Percentiles rank a stretch among this genome's conserved stretches.
Evolutionary conservation across 2,329 filamentous ascomycete species (phyloP).

Genomic region (Plectosphaerella plurivora): DNA sequence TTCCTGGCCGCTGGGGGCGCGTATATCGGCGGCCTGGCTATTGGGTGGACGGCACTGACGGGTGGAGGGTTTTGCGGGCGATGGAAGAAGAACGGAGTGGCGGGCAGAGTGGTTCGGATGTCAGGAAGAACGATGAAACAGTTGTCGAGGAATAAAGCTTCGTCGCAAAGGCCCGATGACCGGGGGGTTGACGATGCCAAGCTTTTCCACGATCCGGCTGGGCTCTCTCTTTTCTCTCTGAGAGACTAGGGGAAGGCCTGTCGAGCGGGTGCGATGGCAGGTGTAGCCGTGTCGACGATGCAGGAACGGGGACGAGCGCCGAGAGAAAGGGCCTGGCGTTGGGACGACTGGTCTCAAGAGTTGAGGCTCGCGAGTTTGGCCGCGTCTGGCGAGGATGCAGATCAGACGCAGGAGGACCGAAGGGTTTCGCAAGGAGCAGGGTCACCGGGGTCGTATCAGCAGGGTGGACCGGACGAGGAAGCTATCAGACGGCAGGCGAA

Average conservation of each 20-base stretch:
- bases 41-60: neutral
- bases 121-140: slow-evolving; percentile 32
- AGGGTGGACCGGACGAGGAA: slow-evolving; percentile 13
- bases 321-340: too few species aligned
- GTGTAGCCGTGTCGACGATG: neutral
- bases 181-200: slow-evolving; percentile 6
- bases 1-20: neutral
- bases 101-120: slow-evolving; percentile 22
- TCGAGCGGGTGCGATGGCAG: too few species aligned
- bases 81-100: neutral
- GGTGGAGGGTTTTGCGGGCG: neutral
- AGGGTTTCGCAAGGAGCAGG: slow-evolving; percentile 34
- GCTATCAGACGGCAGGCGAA: slow-evolving; percentile 20
- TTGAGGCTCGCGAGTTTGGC: neutral
- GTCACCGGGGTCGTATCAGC: slow-evolving; percentile 16
- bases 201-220: slow-evolving; percentile 1
- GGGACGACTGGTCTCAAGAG: too few species aligned
- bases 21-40: neutral
- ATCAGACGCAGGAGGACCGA: slow-evolving; percentile 38
- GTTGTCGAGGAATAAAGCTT: slow-evolving; percentile 7
- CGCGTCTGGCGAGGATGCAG: slow-evolving; percentile 10
- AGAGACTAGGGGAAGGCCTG: too few species aligned
- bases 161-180: slow-evolving; percentile 9
- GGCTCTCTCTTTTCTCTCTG: neutral
- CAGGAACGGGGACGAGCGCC: neutral